A percentile compares a stretch with the other conserved stretches of the same genome.
phyloP scores from a whole-genome alignment of 345 rosid genomes.

The Eucalyptus regnans region DNA sequence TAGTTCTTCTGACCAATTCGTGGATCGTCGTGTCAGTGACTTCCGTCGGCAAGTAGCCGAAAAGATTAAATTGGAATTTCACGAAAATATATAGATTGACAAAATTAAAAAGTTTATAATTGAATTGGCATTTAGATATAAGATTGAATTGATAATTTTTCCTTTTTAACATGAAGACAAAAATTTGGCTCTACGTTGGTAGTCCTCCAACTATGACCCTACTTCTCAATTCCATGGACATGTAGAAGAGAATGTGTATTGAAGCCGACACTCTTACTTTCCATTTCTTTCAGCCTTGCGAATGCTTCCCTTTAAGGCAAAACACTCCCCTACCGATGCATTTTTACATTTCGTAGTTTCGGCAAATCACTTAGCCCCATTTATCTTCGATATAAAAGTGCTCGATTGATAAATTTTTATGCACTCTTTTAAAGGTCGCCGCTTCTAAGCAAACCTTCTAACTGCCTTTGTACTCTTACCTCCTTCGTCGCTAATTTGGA shows the following conservation, averaged over 20 bases:
- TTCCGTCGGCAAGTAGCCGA: fast-evolving
- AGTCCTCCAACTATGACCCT: not conserved
- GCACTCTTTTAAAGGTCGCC: no score
- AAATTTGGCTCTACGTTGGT: not conserved
- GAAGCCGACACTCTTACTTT: no score
- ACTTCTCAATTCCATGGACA: not conserved
- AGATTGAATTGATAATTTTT: not conserved
- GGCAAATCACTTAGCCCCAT: not conserved
- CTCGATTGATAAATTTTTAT: no score
- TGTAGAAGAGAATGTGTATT: not conserved
- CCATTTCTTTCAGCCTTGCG: no score
- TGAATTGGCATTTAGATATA: fast-evolving
- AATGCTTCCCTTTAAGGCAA: no score
- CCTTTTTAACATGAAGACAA: not conserved
- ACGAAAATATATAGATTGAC: fast-evolving
- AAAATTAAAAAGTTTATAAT: not conserved
- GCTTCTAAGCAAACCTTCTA: not conserved
- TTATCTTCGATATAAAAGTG: no score
- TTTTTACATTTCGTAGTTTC: not conserved
- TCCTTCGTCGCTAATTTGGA: not conserved
- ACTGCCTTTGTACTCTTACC: not conserved
- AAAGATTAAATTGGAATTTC: not conserved
- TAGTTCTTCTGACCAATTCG: fast-evolving
- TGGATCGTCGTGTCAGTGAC: fast-evolving
- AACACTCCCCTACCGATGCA: no score